phyloP scores from a whole-genome alignment of 2,329 filamentous ascomycete genomes.

The Capronia coronata region DNA sequence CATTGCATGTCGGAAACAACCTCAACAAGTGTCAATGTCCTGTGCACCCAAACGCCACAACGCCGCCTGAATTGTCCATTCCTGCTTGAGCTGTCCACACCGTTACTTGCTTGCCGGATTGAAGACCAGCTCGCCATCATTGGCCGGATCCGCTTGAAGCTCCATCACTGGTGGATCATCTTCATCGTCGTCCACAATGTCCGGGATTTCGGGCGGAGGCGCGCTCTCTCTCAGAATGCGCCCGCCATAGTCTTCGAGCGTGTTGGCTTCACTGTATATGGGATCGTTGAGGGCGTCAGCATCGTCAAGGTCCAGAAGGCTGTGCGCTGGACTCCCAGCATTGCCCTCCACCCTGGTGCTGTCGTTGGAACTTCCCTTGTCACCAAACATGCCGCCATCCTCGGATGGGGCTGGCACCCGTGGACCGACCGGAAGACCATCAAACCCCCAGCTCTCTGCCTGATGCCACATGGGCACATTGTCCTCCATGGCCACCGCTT shows the following conservation, averaged over 20 bases:
- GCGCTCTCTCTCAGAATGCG: constrained; percentile 24
- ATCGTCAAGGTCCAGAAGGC: constrained; percentile 9
- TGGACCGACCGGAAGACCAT: background rate
- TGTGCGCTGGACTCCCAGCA: constrained; percentile 14
- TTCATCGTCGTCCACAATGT: constrained; percentile 20
- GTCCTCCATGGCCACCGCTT: constrained; percentile 14
- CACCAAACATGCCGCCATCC: constrained; percentile 22
- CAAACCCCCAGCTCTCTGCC: constrained; percentile 13
- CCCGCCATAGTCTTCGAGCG: constrained; percentile 7
- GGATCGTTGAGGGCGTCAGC: constrained; percentile 3
- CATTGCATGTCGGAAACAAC: background rate
- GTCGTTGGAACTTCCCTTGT: constrained; percentile 21
- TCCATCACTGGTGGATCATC: constrained; percentile 24
- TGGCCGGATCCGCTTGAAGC: constrained; percentile 19
- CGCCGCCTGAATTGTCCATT: background rate
- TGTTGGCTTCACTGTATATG: constrained; percentile 16
- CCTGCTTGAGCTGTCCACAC: background rate
- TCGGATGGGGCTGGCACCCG: constrained; percentile 17
- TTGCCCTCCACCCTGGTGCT: constrained; percentile 24
- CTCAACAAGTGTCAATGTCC: background rate
- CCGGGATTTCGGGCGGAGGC: constrained; percentile 21
- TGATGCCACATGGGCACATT: constrained; percentile 3
- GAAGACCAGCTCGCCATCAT: constrained; percentile 14
- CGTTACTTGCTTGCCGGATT: constrained; percentile 2
- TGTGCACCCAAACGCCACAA: background rate